phyloP scores from a whole-genome alignment of 2,329 filamentous ascomycete genomes.

The Colletotrichum phormii region DNA sequence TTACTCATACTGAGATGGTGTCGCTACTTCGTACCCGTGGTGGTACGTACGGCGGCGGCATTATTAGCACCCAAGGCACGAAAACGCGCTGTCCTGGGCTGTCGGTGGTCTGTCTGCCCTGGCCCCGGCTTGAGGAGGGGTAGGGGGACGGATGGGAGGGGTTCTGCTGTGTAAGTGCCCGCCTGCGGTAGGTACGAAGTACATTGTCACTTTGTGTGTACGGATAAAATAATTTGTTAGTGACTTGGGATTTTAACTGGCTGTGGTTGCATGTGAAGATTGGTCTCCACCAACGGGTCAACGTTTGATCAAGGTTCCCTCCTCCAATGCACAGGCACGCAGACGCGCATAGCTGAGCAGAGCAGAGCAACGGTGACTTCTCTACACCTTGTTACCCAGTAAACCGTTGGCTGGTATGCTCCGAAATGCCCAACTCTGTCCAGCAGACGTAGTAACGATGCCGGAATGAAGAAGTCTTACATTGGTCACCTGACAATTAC shows the following conservation, averaged over 20 bases:
- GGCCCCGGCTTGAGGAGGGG: not conserved
- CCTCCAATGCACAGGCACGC: not conserved
- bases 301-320: not conserved
- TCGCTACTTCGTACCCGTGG: too few relatives aligned
- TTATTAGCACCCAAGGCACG: not conserved
- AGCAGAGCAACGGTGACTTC: not conserved
- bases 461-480: not conserved
- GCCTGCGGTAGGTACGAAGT: too few relatives aligned
- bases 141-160: not conserved
- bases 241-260: slow-evolving; percentile 21
- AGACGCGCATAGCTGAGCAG: not conserved
- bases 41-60: not conserved
- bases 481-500: not conserved
- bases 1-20: too few relatives aligned
- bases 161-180: not conserved
- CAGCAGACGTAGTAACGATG: not conserved
- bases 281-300: not conserved
- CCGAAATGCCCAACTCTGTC: not conserved
- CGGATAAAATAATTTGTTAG: slow-evolving; percentile 24
- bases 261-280: slow-evolving; percentile 11
- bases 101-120: too few relatives aligned
- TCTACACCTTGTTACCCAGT: not conserved
- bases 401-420: not conserved
- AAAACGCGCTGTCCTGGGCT: not conserved
- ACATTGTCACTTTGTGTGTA: too few relatives aligned